Evolutionary conservation across 192 early-diverging fungal genomes (phyloP).

Genomic region (Backusella tuberculispora): DNA sequence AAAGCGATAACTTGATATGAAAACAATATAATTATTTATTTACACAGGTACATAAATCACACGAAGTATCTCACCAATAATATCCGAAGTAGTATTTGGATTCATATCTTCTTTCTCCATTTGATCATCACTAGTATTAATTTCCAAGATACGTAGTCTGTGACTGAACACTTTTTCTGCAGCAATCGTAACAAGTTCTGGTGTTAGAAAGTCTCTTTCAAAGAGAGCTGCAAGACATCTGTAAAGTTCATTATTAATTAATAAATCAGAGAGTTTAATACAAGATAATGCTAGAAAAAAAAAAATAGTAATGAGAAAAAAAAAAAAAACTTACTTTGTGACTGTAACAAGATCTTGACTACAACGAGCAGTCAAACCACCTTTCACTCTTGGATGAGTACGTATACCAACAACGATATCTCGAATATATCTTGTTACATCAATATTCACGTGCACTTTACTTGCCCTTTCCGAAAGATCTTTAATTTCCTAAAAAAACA

Average conservation of each 20-base stretch:
- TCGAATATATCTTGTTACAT: conserved; percentile 58
- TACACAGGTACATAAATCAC: conserved; percentile 37
- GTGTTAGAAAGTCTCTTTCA: conserved; percentile 54
- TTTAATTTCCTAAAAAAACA: conserved; percentile 50
- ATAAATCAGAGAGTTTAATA: background rate
- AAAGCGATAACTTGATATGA: background rate
- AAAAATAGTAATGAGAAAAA: background rate
- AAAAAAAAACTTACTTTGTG: conserved; percentile 42
- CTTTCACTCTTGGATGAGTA: conserved; percentile 56
- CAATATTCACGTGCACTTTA: conserved; percentile 52
- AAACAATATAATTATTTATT: background rate
- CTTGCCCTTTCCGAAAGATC: conserved; percentile 46
- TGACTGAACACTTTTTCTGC: conserved; percentile 63
- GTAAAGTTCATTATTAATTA: background rate
- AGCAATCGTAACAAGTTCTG: conserved; percentile 55
- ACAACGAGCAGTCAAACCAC: conserved; percentile 56
- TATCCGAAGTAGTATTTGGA: conserved; percentile 22
- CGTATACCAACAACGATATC: conserved; percentile 63
- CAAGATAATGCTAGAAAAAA: background rate
- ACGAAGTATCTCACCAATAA: conserved; percentile 37
- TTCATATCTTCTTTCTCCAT: conserved; percentile 22
- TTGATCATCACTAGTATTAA: conserved; percentile 12
- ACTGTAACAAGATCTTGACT: conserved; percentile 54
- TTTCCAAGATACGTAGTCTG: conserved; percentile 38
- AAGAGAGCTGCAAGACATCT: conserved; percentile 57